phyloP scores from a whole-genome alignment of 2,329 filamentous ascomycete genomes.

The Capronia americana region DNA sequence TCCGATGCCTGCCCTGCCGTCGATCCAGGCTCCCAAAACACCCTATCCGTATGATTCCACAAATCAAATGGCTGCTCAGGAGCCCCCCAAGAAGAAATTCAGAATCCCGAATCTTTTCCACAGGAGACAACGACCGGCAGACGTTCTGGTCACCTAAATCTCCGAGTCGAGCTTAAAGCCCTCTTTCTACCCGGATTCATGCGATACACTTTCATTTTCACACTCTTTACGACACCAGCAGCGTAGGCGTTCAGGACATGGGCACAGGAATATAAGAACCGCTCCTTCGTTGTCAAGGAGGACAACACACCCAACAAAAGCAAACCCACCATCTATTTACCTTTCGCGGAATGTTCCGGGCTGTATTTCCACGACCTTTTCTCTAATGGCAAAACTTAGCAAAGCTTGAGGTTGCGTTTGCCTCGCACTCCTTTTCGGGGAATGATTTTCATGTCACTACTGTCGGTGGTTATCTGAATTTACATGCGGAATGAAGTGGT shows the following conservation, averaged over 20 bases:
- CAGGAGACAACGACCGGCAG: constrained; percentile 29
- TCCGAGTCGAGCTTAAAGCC: background rate
- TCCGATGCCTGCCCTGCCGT: constrained; percentile 17
- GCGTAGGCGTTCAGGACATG: constrained; percentile 25
- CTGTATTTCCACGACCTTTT: constrained; percentile 13
- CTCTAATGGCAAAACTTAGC: background rate
- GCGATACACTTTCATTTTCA: background rate
- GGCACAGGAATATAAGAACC: background rate
- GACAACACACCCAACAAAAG: constrained; percentile 14
- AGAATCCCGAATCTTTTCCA: constrained; percentile 28
- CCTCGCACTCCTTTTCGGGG: background rate
- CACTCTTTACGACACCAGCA: constrained; percentile 21
- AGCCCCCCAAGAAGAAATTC: constrained; percentile 29
- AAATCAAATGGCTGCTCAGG: constrained; percentile 9
- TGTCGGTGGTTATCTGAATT: constrained; percentile 5
- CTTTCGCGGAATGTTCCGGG: constrained; percentile 5
- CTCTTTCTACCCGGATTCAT: constrained; percentile 2
- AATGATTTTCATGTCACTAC: background rate
- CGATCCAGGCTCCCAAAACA: constrained; percentile 8
- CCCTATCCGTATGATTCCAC: constrained; percentile 6
- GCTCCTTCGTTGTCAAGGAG: constrained; percentile 1
- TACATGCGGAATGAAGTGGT: background rate
- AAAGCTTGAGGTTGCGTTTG: background rate
- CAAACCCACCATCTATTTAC: background rate
- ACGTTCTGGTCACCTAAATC: constrained; percentile 32